A percentile compares a stretch with the other conserved stretches of the same genome.
Evolutionary conservation across 2,329 filamentous ascomycete species (phyloP).

Genomic region (Macroventuria anomochaeta): DNA sequence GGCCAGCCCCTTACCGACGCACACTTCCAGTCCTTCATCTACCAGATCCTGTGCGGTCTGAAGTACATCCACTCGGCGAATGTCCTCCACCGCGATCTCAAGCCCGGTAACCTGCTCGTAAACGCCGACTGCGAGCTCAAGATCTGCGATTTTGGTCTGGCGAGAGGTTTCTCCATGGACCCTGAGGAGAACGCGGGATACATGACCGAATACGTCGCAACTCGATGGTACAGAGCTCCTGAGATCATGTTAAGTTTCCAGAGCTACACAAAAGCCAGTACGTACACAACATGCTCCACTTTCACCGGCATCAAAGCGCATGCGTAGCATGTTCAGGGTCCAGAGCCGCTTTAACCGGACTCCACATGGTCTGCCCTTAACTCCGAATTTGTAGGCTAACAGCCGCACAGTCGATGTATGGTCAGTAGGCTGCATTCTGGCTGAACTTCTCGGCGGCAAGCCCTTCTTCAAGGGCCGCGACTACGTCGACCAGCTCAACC

Average conservation of each 20-base stretch:
- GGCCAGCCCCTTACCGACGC: conserved; percentile 97
- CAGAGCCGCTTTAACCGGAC: conserved; percentile 5
- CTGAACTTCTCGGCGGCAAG: conserved; percentile 91
- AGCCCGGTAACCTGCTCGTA: conserved; percentile 95
- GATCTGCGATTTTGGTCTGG: conserved; percentile 97
- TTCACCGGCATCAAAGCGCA: neutral
- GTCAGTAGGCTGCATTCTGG: conserved; percentile 98
- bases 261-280: conserved; percentile 99
- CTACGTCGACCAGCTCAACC: conserved; percentile 99
- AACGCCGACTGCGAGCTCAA: conserved; percentile 99
- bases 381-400: conserved; percentile 29
- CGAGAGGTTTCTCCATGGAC: conserved; percentile 94
- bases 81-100: conserved; percentile 94
- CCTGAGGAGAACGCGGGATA: conserved; percentile 98
- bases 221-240: conserved; percentile 96
- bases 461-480: conserved; percentile 99
- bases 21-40: conserved; percentile 99
- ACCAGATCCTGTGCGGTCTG: conserved; percentile 97
- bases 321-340: conserved; percentile 2
- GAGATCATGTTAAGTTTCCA: conserved; percentile 99
- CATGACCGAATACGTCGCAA: conserved; percentile 99
- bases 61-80: conserved; percentile 99
- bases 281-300: conserved; percentile 52
- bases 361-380: conserved; percentile 3
- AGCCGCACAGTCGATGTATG: conserved; percentile 83